Evolutionary conservation across 805 yeast species (phyloP).

Genomic region (Saccharomycopsis malanga): DNA sequence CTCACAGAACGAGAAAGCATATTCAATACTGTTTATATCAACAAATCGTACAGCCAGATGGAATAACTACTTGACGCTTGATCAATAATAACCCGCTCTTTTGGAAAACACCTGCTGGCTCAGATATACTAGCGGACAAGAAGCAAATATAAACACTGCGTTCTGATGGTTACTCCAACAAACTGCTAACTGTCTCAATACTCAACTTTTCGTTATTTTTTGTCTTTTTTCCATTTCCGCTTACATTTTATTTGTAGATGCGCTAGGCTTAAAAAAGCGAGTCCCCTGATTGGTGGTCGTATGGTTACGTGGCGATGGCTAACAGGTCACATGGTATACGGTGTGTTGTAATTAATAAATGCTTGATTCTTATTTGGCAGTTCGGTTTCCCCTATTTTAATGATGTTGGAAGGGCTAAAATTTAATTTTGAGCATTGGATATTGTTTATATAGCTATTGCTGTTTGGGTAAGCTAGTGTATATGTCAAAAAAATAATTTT

Average conservation of each 20-base stretch:
- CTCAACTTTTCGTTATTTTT: background rate
- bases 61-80: background rate
- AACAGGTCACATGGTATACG: background rate
- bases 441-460: too few relatives aligned
- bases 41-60: background rate
- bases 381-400: too few relatives aligned
- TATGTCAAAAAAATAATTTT: too few relatives aligned
- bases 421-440: too few relatives aligned
- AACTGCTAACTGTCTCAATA: background rate
- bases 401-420: too few relatives aligned
- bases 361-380: background rate
- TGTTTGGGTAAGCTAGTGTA: too few relatives aligned
- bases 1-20: conserved; percentile 5
- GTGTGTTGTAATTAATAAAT: background rate
- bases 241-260: background rate
- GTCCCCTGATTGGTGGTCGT: conserved; percentile 1
- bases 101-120: background rate
- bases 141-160: background rate
- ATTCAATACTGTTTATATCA: background rate
- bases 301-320: background rate
- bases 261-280: conserved; percentile 1
- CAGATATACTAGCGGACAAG: too few relatives aligned
- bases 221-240: background rate
- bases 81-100: background rate
- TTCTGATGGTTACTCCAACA: background rate